Percentiles rank a stretch among this genome's conserved stretches.
phyloP scores from a whole-genome alignment of 345 rosid genomes.

The Psidium guajava region DNA sequence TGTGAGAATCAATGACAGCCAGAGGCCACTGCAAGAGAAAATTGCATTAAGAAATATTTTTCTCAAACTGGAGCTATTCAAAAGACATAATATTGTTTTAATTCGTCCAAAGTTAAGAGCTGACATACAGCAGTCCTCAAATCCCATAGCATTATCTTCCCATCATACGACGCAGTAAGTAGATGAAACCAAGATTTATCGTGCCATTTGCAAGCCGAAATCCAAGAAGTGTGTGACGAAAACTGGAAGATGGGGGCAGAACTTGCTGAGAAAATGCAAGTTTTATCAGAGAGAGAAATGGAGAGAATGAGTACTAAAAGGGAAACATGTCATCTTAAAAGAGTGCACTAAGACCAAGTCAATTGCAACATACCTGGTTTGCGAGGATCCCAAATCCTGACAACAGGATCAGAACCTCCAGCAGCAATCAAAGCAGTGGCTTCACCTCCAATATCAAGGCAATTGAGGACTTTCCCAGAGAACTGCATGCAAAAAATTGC shows the following conservation, averaged over 20 bases:
- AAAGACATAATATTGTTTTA: neutral
- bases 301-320: neutral
- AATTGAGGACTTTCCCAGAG: constrained; percentile 73
- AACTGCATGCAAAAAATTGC: constrained; percentile 30
- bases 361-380: constrained; percentile 59
- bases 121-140: constrained; percentile 87
- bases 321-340: neutral
- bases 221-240: constrained; percentile 83
- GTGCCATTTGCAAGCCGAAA: constrained; percentile 95
- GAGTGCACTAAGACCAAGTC: neutral
- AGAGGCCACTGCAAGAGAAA: constrained; percentile 85
- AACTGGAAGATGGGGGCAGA: constrained; percentile 84
- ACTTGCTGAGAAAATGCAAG: constrained; percentile 40
- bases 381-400: constrained; percentile 97
- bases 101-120: neutral
- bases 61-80: neutral
- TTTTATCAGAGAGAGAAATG: neutral
- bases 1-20: constrained; percentile 64
- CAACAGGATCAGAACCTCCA: constrained; percentile 81
- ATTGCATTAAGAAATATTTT: neutral
- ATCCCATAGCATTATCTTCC: constrained; percentile 99
- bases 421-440: constrained; percentile 83
- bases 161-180: constrained; percentile 91
- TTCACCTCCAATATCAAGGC: constrained; percentile 89
- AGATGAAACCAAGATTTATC: constrained; percentile 68